These are phyloP conservation scores for Penicillium psychrofluorescens DNA, from an alignment of 495 filamentous ascomycete genomes.

Conservation along the genomic window DNA sequence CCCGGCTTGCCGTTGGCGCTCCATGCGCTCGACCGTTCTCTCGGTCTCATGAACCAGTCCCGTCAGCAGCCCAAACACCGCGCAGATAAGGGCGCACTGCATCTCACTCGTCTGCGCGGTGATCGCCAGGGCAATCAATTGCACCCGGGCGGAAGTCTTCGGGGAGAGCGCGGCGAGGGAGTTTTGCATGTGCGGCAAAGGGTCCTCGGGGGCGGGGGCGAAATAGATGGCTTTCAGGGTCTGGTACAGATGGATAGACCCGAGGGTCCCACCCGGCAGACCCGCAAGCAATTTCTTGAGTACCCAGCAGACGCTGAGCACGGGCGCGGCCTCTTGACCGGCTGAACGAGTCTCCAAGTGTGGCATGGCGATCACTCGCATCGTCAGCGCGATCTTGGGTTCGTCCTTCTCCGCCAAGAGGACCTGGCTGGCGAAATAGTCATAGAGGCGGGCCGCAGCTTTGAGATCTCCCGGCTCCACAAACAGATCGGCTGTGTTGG, in stretches of 20 bases:
- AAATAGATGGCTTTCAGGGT: slow-evolving; percentile 55
- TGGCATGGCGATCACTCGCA: slow-evolving; percentile 20
- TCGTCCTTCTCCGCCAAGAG: slow-evolving; percentile 26
- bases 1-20: slow-evolving; percentile 6
- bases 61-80: slow-evolving; percentile 30
- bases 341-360: slow-evolving; percentile 1
- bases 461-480: slow-evolving; percentile 24
- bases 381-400: slow-evolving; percentile 23
- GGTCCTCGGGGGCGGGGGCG: slow-evolving; percentile 43
- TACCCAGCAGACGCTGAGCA: slow-evolving; percentile 65
- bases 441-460: slow-evolving; percentile 25
- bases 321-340: slow-evolving; percentile 20
- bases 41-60: slow-evolving; percentile 19
- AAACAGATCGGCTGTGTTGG: slow-evolving; percentile 19
- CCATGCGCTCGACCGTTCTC: slow-evolving; percentile 5
- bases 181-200: slow-evolving; percentile 16
- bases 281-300: slow-evolving; percentile 66
- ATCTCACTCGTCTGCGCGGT: slow-evolving; percentile 28
- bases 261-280: slow-evolving; percentile 68
- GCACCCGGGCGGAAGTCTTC: slow-evolving; percentile 11
- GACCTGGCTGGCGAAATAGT: slow-evolving; percentile 32
- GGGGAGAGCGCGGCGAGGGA: slow-evolving; percentile 9
- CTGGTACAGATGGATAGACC: slow-evolving; percentile 58
- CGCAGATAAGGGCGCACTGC: slow-evolving; percentile 35
- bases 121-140: slow-evolving; percentile 31